Evolutionary conservation across 495 filamentous ascomycete genomes (phyloP), one percentile per base, ranked within the genome.

Genomic region (Articulospora tetracladia): DNA sequence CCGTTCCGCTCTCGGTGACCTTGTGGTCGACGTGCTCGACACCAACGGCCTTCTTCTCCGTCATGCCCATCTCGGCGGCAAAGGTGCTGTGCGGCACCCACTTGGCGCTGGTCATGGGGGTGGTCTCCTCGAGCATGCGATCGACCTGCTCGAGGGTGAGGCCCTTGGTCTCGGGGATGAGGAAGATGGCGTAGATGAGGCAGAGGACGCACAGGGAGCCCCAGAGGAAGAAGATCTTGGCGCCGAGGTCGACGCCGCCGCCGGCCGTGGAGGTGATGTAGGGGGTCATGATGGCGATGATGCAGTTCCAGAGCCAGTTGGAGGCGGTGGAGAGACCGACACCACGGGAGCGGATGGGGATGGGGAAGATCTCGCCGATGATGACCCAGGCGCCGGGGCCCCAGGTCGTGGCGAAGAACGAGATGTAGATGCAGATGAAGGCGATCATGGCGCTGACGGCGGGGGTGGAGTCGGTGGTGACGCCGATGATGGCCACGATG

Each of bases 341-440:
- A 69, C 89, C 88, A 44, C 86, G 85, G 22, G 88, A 86, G 63
- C 90, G 86, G 74, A 92, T 91, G 47, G 85, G 87, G 44, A 93
- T 81, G n/a, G 89, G 89, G 83, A 84, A 93, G 76, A 92, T 87
- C 76, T 93, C 90, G 61, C 90, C 90, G 63, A 92, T 90, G 63
- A 92, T 82, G 59, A 93, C 85, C 90, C 90, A 87, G 13, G 61
- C 61, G 25, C 84, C 78, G 0, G 88, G 88, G 26, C 88, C 88
- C 88, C 88, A 91, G 15, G 86, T 86, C 19, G 78, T 75, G 30
- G 88, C 88, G 68, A 91, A 91, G 80, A 88, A 91, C 78, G 86
- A 88, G 73, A 91, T 90, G 75, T 75, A 79, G 52, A 91, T 65
- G 68, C 86, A 86, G 53, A 89, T 79, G 61, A 90, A 89, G 26